Percentiles rank a stretch among this genome's conserved stretches.
phyloP scores from a whole-genome alignment of 306 rosid species.

The Coriaria nepalensis region DNA sequence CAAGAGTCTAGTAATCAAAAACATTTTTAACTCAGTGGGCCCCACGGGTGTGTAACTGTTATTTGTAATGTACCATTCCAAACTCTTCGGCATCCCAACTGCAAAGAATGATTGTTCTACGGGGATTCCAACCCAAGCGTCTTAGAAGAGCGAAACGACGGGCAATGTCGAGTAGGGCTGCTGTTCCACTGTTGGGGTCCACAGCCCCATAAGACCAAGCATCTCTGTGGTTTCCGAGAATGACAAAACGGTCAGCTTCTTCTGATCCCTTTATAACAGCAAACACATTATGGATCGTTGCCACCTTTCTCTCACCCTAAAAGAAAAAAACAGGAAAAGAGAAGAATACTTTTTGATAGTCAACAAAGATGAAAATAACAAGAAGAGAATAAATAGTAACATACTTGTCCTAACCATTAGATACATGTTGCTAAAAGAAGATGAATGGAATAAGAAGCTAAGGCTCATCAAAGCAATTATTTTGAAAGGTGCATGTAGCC shows the following conservation, averaged over 20 bases:
- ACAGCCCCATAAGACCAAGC: slow-evolving; percentile 98
- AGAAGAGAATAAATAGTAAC: not conserved
- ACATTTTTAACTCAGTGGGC: not conserved
- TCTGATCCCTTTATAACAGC: slow-evolving; percentile 67
- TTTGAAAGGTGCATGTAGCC: no score
- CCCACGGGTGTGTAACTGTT: not conserved
- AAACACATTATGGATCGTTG: slow-evolving; percentile 56
- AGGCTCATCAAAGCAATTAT: no score
- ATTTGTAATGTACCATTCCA: slow-evolving; percentile 24
- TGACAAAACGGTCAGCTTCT: slow-evolving; percentile 85
- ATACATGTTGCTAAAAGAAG: no score
- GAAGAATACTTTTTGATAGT: not conserved
- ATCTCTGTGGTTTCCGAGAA: slow-evolving; percentile 94
- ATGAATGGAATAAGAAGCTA: no score
- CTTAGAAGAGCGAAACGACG: slow-evolving; percentile 59
- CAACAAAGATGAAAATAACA: not conserved
- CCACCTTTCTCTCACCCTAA: slow-evolving; percentile 76
- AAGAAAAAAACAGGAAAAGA: slow-evolving; percentile 1
- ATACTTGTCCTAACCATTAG: not conserved
- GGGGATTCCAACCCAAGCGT: slow-evolving; percentile 59
- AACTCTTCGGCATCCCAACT: slow-evolving; percentile 41
- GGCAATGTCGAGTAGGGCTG: slow-evolving; percentile 79
- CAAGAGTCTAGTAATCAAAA: not conserved
- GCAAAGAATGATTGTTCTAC: slow-evolving; percentile 43
- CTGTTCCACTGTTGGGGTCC: slow-evolving; percentile 95